Percentiles rank a stretch among this genome's conserved stretches.
Conservation (phyloP, 192 early-diverging fungal species). For the Dimargaris verticillata region DNA sequence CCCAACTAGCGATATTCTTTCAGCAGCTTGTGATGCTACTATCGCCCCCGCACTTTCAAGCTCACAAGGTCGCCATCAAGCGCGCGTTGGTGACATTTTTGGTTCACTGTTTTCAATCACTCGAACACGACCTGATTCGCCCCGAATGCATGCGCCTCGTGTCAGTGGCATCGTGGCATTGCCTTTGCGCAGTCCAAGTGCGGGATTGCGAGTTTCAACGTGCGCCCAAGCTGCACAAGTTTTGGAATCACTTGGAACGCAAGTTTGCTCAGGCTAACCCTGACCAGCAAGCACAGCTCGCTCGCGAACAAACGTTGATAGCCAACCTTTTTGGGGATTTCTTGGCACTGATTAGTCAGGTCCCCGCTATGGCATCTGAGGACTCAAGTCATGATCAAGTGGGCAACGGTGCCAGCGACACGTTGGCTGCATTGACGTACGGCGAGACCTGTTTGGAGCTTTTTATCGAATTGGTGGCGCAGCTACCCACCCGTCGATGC, state of each 20-base stretch:
- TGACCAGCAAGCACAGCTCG: constrained; percentile 30
- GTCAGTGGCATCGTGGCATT: constrained; percentile 57
- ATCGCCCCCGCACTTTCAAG: constrained; percentile 15
- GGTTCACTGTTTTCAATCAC: constrained; percentile 63
- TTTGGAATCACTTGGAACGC: constrained; percentile 47
- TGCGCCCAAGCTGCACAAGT: constrained; percentile 40
- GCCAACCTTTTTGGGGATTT: constrained; percentile 48
- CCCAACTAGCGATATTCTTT: constrained; percentile 44
- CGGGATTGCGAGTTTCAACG: constrained; percentile 42
- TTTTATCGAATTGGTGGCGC: constrained; percentile 70
- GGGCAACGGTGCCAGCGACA: background rate
- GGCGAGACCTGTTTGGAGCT: constrained; percentile 66
- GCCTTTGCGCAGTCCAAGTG: constrained; percentile 28
- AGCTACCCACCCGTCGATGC: constrained; percentile 82
- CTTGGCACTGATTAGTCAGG: constrained; percentile 18
- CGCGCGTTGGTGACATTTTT: constrained; percentile 53
- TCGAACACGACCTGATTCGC: constrained; percentile 66
- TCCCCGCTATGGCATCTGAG: background rate
- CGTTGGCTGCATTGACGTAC: constrained; percentile 25
- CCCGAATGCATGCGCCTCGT: constrained; percentile 60
- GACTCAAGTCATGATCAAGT: background rate
- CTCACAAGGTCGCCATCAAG: constrained; percentile 16
- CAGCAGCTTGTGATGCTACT: constrained; percentile 29
- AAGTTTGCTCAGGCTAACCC: constrained; percentile 25
- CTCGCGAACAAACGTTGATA: constrained; percentile 46